phyloP scores from a whole-genome alignment of 2,329 filamentous ascomycete species.

The Nannizzia gypsea region DNA sequence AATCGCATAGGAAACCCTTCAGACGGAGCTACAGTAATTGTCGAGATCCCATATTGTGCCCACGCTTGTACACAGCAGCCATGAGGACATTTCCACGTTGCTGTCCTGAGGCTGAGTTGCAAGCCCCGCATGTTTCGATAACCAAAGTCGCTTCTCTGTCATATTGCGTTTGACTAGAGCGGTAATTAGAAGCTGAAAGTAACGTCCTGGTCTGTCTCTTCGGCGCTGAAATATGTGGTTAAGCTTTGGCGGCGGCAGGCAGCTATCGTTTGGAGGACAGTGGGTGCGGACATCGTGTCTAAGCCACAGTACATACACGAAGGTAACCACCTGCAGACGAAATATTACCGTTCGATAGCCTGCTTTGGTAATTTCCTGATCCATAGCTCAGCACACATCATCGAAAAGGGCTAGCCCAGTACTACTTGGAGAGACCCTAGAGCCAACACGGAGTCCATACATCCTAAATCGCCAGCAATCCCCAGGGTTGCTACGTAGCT shows the following conservation, averaged over 20 bases:
- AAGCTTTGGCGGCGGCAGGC: background rate
- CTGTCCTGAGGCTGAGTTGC: background rate
- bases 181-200: background rate
- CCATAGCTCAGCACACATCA: background rate
- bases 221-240: background rate
- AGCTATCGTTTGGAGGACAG: background rate
- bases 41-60: background rate
- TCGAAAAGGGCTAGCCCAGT: background rate
- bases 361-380: background rate
- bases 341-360: background rate
- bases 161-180: background rate
- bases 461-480: background rate
- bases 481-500: background rate
- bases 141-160: background rate
- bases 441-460: background rate
- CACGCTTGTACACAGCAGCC: background rate
- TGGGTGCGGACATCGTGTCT: background rate
- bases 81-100: background rate
- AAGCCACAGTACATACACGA: conserved; percentile 2
- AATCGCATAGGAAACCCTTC: conserved; percentile 3
- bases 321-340: background rate
- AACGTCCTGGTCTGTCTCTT: background rate
- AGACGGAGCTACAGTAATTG: background rate
- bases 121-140: background rate
- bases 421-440: background rate